phyloP scores from a whole-genome alignment of 2,329 filamentous ascomycete species.

The Penicillium verrucosum region DNA sequence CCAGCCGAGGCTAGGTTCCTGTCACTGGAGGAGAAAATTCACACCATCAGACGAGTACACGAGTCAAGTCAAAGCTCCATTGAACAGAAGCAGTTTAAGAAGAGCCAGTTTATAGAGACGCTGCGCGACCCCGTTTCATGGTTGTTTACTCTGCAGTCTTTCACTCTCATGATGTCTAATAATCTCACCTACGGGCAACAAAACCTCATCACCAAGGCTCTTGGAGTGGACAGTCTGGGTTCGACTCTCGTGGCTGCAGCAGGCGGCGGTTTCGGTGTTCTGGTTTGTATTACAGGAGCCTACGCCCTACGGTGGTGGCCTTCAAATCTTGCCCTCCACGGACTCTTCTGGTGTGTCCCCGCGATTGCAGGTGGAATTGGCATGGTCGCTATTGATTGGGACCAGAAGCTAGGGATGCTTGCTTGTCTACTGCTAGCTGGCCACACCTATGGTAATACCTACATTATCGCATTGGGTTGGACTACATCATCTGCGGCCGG shows the following conservation, averaged over 20 bases:
- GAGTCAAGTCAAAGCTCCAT: conserved; percentile 17
- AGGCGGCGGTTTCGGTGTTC: conserved; percentile 36
- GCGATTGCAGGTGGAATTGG: conserved; percentile 28
- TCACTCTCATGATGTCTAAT: conserved; percentile 31
- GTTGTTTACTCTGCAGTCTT: conserved; percentile 27
- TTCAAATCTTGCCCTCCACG: conserved; percentile 31
- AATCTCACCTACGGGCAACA: conserved; percentile 42
- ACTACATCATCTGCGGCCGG: conserved; percentile 35
- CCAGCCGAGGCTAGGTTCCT: conserved; percentile 15
- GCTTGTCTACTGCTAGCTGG: conserved; percentile 33
- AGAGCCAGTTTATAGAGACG: conserved; percentile 13
- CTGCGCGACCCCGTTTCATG: conserved; percentile 28
- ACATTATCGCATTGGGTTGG: conserved; percentile 39
- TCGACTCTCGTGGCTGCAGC: conserved; percentile 43
- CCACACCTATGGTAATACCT: conserved; percentile 35
- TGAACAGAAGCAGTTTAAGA: conserved; percentile 22
- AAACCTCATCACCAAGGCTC: conserved; percentile 35
- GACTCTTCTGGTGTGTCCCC: conserved; percentile 31
- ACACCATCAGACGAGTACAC: conserved; percentile 15
- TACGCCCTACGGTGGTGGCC: conserved; percentile 33
- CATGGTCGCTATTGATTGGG: conserved; percentile 33
- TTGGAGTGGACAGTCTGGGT: conserved; percentile 38
- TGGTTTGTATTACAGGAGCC: conserved; percentile 33
- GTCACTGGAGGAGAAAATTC: conserved; percentile 13
- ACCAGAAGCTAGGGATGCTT: conserved; percentile 28